Evolutionary conservation across 2,329 filamentous ascomycete species (phyloP), one percentile per base, ranked within the genome.

Genomic region (Diaporthe aspalathi): DNA sequence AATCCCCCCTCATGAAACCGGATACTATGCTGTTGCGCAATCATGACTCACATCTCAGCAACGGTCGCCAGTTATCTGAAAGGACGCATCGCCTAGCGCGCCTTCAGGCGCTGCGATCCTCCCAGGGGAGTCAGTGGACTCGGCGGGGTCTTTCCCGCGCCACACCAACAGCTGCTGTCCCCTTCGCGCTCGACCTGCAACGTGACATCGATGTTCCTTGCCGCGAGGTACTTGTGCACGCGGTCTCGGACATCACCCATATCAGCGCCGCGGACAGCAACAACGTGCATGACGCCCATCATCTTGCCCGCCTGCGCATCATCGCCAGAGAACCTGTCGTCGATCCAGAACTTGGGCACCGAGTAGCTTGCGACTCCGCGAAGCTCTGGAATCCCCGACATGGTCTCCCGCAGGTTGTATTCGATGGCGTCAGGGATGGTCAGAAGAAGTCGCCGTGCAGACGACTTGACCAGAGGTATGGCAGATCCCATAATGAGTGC

Each of bases 401-500:
- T 86, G 0, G 92, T 93, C 78, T 96, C 94, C 71, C 96, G 93
- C 70, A 98, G 87, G 72, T 90, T 92, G 80, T 98, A 98, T 79
- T 99, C 96, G 14, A 92, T 88, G 73, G 94, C 91, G 52, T 93
- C 93, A 0, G 96, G 94, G 2, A 98, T 88, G 22, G 94, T 94
- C 3, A 99, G 87, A 27, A 99, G 86, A 4, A 99, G 84, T 24
- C 93, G 92, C 76, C 92, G 92, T 1, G 94, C 96, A 1, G 93
- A 94, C 20, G 93, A 94, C 73, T 90, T 90, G 27, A 99, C 94
- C 0, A 99, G 88, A 0, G 96, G 96, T 38, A 95, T 89, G 0
- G 96, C 94, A 11, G 95, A 97, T n/a, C 92, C 88, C 80, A 98
- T 95, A 75, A 99, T 99, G 57, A 99, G 87, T 32, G 96, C 87